Evolutionary conservation across 257 asterid species (phyloP), one percentile per base, ranked within the genome.

Genomic region (Solanum appendiculatum): DNA sequence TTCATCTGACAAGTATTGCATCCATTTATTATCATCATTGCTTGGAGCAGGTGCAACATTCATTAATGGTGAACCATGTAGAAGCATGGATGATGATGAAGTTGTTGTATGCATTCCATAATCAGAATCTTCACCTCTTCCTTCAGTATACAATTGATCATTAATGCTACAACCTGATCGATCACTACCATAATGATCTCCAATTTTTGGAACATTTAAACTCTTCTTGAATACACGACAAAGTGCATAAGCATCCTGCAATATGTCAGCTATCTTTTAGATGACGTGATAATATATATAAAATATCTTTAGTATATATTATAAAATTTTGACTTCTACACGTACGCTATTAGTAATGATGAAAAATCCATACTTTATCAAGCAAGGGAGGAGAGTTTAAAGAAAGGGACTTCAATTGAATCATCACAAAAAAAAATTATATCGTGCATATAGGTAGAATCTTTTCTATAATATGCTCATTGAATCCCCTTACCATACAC

Each of bases 151-250:
- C 21, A 89, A 3, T 40, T 72, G 81, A 72, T 72, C 89, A 46
- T 93, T 94, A 5, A 93, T 91, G 92, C 94, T 91, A 2, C 98
- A 92, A 13, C 34, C 72, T 64, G 98, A 94, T 0, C 92, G 90
- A 87, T 92, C 94, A 70, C 93, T 89, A 8, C 87, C 93, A 75
- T 92, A 93, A 46, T 89, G 93, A 3, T 94, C 98, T 85, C 92
- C 98, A 0, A 86, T 85, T 88, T 94, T 97, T 3, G 95, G 96
- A 21, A 87, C 88, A 78, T 92, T 96, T 91, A 97, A 86, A 88
- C 95, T 96, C 91, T 97, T 97, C 98, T 96, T 97, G 94, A 97
- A 96, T 36, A 97, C 90, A 1, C 99, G 97, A 78, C 99, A 97
- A 83, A 97, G 97, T 8, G 99, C 99, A 86, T 97, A 97, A 3